Percentiles rank a stretch among this genome's conserved stretches.
Evolutionary conservation across 139 green algal species (phyloP).

Genomic region (Coelastrella sp.): DNA sequence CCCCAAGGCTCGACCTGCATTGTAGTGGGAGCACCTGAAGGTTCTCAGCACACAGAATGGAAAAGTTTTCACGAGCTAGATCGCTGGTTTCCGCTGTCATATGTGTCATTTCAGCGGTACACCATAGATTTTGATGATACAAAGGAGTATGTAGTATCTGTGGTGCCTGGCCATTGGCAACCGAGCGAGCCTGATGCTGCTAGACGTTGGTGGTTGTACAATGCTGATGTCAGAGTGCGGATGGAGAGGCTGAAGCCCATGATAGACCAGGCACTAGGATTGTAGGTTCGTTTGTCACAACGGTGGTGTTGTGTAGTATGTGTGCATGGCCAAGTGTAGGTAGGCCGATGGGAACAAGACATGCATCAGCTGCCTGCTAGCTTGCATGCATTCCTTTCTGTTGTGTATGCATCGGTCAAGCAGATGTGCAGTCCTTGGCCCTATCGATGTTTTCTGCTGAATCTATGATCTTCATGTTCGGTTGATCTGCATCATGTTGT

Average conservation of each 20-base stretch:
- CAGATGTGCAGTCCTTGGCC: too few species aligned
- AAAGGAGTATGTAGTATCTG: background rate
- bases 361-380: too few species aligned
- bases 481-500: too few species aligned
- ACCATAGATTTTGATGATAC: background rate
- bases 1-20: background rate
- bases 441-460: too few species aligned
- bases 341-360: too few species aligned
- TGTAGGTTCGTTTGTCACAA: too few species aligned
- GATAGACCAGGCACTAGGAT: too few species aligned
- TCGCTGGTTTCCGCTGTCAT: background rate
- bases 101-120: background rate
- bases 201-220: slow-evolving; percentile 2
- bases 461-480: too few species aligned
- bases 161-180: background rate
- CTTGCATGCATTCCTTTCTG: too few species aligned
- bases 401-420: too few species aligned
- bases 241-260: background rate
- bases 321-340: too few species aligned
- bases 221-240: background rate
- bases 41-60: background rate
- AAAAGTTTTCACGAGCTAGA: slow-evolving; percentile 6
- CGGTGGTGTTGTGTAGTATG: too few species aligned
- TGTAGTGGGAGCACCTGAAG: background rate
- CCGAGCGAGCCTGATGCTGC: background rate